These are phyloP conservation scores for Rostrohypoxylon terebratum DNA, from an alignment of 495 filamentous ascomycete species.

Conservation along the genomic window DNA sequence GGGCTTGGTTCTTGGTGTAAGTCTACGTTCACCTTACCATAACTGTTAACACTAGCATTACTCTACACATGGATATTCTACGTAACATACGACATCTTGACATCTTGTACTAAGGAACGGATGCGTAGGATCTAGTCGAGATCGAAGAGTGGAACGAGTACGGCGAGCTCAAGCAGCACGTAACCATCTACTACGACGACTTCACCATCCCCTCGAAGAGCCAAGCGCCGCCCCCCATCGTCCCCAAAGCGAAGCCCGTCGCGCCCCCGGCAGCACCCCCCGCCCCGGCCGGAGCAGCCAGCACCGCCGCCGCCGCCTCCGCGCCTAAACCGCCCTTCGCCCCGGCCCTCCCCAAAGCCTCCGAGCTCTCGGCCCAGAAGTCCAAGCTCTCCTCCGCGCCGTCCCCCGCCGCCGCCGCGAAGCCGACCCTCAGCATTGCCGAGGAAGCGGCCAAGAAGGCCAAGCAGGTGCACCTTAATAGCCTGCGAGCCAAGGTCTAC, in stretches of 20 bases:
- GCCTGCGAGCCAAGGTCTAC: slow-evolving; percentile 55
- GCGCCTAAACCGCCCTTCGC: slow-evolving; percentile 22
- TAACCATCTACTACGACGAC: slow-evolving; percentile 70
- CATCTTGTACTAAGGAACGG: neutral
- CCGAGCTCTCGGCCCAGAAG: slow-evolving; percentile 8
- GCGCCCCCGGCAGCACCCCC: slow-evolving; percentile 49
- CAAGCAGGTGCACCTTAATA: slow-evolving; percentile 61
- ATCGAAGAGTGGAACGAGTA: slow-evolving; percentile 99
- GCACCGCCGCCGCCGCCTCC: slow-evolving; percentile 25
- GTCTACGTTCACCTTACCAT: slow-evolving; percentile 48
- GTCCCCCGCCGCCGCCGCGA: slow-evolving; percentile 41
- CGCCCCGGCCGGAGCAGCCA: slow-evolving; percentile 39
- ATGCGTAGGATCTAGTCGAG: slow-evolving; percentile 82
- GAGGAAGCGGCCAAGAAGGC: slow-evolving; percentile 77
- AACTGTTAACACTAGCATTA: neutral
- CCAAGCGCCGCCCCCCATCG: slow-evolving; percentile 51
- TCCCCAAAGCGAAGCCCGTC: slow-evolving; percentile 48
- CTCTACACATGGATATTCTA: neutral
- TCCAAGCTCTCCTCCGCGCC: slow-evolving; percentile 33
- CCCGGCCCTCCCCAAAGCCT: neutral
- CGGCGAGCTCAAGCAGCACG: slow-evolving; percentile 88
- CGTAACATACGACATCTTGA: neutral
- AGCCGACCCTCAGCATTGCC: slow-evolving; percentile 72
- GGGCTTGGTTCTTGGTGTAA: slow-evolving; percentile 86
- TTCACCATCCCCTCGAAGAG: slow-evolving; percentile 59